phyloP scores from a whole-genome alignment of 192 early-diverging fungal genomes.

The Obelidium mucronatum region DNA sequence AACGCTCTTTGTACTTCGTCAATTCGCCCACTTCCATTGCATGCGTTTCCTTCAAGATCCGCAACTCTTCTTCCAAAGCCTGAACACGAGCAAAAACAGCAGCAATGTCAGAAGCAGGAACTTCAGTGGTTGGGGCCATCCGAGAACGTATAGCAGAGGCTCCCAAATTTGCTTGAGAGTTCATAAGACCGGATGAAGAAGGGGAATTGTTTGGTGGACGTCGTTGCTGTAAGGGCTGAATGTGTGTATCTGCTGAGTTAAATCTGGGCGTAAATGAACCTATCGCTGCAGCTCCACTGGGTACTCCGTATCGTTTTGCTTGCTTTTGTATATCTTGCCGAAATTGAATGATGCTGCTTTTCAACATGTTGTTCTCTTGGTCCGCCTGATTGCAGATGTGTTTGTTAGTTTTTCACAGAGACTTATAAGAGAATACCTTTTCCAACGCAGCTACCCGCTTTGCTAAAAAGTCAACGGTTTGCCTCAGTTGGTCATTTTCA shows the following conservation, averaged over 20 bases:
- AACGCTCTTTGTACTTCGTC: conserved; percentile 76
- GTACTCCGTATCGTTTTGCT: conserved; percentile 25
- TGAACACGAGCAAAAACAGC: conserved; percentile 43
- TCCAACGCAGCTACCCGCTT: conserved; percentile 60
- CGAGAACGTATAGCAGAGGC: background rate
- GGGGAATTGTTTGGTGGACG: background rate
- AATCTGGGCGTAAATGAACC: background rate
- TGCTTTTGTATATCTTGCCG: conserved; percentile 65
- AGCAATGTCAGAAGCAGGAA: background rate
- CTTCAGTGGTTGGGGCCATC: background rate
- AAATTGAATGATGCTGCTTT: conserved; percentile 72
- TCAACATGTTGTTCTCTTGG: conserved; percentile 67
- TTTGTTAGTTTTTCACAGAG: too few species aligned
- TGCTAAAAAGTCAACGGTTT: conserved; percentile 67
- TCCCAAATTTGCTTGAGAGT: background rate
- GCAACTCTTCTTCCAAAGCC: conserved; percentile 69
- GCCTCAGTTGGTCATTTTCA: conserved; percentile 72
- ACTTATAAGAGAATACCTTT: conserved; percentile 49
- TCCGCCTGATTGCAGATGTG: conserved; percentile 50
- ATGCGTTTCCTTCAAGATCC: conserved; percentile 49
- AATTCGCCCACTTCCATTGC: conserved; percentile 60
- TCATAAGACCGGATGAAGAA: background rate
- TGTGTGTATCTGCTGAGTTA: conserved; percentile 2
- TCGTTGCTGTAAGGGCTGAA: background rate
- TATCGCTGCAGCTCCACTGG: background rate